Base-by-base conservation (phyloP, 129 eudicot genomes). In the Cynara cardunculus region DNA sequence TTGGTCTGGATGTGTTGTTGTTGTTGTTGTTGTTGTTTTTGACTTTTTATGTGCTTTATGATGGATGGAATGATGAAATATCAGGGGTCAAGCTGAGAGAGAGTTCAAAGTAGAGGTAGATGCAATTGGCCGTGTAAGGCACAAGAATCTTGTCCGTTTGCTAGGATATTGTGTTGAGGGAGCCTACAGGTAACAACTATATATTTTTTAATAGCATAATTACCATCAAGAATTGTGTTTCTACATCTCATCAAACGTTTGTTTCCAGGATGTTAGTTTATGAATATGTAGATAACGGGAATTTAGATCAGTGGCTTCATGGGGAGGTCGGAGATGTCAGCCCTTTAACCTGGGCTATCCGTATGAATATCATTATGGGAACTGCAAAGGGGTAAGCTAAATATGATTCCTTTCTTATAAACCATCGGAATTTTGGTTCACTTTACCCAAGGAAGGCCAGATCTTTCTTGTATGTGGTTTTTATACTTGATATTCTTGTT, bases 251-350 rank as follows among this genome's bases (percentile, higher is more conserved):
- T 53, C 46, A 25, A 12, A n/a, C 5, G 13, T 25, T n/a, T 28
- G 24, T n/a, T 22, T 79, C 18, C 76, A 92, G 97, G 91, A 92
- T 92, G 97, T 92, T 92, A 44, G 97, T 92, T 18, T 92, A 92
- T 77, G 97, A 92, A 78, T 92, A 88, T 69, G 97, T 92, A 70
- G 97, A 90, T 84, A 92, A 88, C 65, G 97, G 97, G 26, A 90
- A 92, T 85, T 84, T 92, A 75, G 97, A 92, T 69, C 97, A 92
- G 83, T 92, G 97, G 97, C 97, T 92, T 82, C 97, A 90, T 73
- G 97, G 97, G 46, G 97, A 92, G 16, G 97, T 90, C 0, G 97
- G 97, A 25, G 91, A 88, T 46, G 88, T 88, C 65, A 92, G 97
- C 85, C 93, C 97, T 56, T 80, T 92, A 77, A 92, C 97, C 25